Base-by-base conservation (phyloP, 441 rosid genomes). In the Bocquillonia castaneifolia region DNA sequence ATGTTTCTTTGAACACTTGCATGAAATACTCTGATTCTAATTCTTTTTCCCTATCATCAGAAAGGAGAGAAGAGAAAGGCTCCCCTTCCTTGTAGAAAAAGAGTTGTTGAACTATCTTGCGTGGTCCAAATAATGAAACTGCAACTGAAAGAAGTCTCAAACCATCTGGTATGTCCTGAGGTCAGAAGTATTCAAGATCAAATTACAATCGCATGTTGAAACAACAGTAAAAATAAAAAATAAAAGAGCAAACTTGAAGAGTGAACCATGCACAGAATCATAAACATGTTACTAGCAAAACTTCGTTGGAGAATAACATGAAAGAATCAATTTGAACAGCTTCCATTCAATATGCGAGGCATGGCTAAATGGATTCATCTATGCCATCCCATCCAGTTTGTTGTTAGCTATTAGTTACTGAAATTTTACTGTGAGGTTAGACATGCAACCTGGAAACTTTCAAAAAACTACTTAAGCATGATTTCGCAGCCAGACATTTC, bases 91-190 rank as follows among this genome's bases (percentile, higher is more conserved):
- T 74, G 60, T 59, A 44, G 55, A 75, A 61, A 29, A 69, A 70
- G 68, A 94, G 78, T 66, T 71, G 77, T 18, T 59, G 72, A 70
- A 88, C 78, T 52, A 88, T 76, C 74, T 80, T 79, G 47, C 84
- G 78, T 14, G 97, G 90, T 77, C 97, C 98, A 88, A 94, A 94
- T 64, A 78, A 68, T 70, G 90, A 83, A 77, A 85, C 80, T 10
- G 96, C 86, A 78, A 72, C 81, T 44, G 93, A 79, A 59, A 94
- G 72, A 76, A 94, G 85, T 78, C 80, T 85, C 76, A 87, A 72
- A 67, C 90, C 98, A 80, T 87, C 86, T 56, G 83, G 56, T 10
- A 76, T 75, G 72, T 85, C 99, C 99, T 94, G 86, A 73, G 67
- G 29, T 60, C 42, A 74, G 73, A 39, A 66, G 25, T 74, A 56